A percentile compares a stretch with the other conserved stretches of the same genome.
Evolutionary conservation across 805 yeast species (phyloP).

Genomic region (Cyberlindnera euphorbiae): DNA sequence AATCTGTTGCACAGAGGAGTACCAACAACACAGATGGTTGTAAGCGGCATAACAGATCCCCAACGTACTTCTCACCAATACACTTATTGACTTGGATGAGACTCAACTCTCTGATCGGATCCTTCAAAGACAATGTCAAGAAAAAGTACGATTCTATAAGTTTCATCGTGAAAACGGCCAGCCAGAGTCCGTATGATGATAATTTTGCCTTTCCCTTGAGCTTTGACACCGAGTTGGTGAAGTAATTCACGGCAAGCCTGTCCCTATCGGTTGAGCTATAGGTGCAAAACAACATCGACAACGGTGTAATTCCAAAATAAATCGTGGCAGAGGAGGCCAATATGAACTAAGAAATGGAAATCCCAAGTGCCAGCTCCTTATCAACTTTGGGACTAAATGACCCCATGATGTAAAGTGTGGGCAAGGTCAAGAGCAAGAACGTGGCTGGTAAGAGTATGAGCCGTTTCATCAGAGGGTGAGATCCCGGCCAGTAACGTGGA

Average conservation of each 20-base stretch:
- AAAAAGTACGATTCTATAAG: constrained; percentile 76
- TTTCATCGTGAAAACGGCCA: constrained; percentile 61
- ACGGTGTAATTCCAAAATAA: constrained; percentile 59
- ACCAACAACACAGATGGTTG: constrained; percentile 55
- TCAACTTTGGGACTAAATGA: constrained; percentile 31
- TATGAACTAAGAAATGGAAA: constrained; percentile 52
- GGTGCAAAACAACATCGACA: constrained; percentile 44
- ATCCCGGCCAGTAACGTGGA: constrained; percentile 72
- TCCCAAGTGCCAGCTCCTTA: constrained; percentile 33
- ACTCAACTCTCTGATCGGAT: constrained; percentile 66
- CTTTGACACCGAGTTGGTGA: constrained; percentile 55
- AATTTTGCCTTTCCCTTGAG: constrained; percentile 49
- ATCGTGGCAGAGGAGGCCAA: constrained; percentile 49
- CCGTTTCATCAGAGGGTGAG: constrained; percentile 51
- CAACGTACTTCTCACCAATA: constrained; percentile 54
- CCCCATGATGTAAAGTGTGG: constrained; percentile 49
- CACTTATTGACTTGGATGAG: constrained; percentile 52
- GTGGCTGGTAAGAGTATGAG: constrained; percentile 37
- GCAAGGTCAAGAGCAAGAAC: constrained; percentile 42
- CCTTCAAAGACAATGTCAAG: constrained; percentile 64
- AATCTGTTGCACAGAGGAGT: constrained; percentile 54
- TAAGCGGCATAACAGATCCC: constrained; percentile 44
- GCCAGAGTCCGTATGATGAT: constrained; percentile 68
- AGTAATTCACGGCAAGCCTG: constrained; percentile 47
- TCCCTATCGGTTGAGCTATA: constrained; percentile 26